phyloP scores from a whole-genome alignment of 192 early-diverging fungal species.

The Coemansia sp. region DNA sequence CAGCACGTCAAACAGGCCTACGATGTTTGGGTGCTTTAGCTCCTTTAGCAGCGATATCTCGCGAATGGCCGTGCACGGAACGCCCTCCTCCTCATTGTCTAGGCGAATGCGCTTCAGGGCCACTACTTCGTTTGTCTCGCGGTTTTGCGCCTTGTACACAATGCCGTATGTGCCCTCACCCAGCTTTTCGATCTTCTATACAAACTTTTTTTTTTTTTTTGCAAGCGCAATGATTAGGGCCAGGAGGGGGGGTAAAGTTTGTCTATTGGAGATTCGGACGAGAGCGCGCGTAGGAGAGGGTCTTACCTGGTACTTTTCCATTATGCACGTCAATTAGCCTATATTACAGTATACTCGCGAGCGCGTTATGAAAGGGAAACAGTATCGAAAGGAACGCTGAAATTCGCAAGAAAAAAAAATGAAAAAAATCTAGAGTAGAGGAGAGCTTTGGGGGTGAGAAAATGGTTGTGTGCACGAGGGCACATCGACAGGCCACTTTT shows the following conservation, averaged over 20 bases:
- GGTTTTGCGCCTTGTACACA: slow-evolving; percentile 99
- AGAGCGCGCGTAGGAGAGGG: not conserved
- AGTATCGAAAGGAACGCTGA: too few relatives aligned
- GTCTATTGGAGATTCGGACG: not conserved
- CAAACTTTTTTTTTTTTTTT: too few relatives aligned
- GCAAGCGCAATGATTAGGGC: not conserved
- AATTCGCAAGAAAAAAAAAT: not conserved
- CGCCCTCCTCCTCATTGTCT: slow-evolving; percentile 90
- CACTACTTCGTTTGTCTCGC: slow-evolving; percentile 94
- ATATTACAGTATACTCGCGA: slow-evolving; percentile 11
- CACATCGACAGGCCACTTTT: too few relatives aligned
- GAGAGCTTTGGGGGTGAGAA: too few relatives aligned
- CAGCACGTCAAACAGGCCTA: slow-evolving; percentile 91
- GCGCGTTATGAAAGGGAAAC: not conserved
- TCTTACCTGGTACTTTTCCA: slow-evolving; percentile 70
- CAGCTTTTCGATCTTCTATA: slow-evolving; percentile 97
- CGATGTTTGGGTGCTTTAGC: slow-evolving; percentile 75
- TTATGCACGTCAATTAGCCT: slow-evolving; percentile 7
- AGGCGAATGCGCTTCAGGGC: slow-evolving; percentile 94
- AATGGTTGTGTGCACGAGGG: too few relatives aligned
- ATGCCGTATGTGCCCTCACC: slow-evolving; percentile 99
- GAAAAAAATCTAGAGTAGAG: not conserved
- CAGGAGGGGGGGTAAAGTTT: not conserved
- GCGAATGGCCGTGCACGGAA: slow-evolving; percentile 77
- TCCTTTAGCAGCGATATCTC: slow-evolving; percentile 84